phyloP scores from a whole-genome alignment of 148 eudicot species.

The Vaccinium vitisidaea region DNA sequence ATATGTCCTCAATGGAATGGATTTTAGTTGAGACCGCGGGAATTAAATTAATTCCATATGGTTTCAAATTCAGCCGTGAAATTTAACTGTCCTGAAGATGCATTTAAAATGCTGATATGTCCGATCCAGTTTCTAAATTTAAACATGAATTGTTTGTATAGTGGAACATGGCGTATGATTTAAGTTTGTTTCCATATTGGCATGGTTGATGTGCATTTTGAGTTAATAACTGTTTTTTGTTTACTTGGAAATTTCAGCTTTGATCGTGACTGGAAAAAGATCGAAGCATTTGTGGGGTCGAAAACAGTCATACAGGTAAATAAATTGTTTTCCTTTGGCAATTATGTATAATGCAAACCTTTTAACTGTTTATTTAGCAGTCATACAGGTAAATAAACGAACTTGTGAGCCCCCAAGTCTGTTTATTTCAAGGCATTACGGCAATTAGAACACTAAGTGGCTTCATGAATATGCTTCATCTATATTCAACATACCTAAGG shows the following conservation, averaged over 20 bases:
- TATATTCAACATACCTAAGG: background rate
- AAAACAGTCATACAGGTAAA: constrained; percentile 92
- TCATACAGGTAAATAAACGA: no score
- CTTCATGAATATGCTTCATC: constrained; percentile 18
- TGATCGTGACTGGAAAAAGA: constrained; percentile 99
- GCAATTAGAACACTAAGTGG: constrained; percentile 2
- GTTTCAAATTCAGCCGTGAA: background rate
- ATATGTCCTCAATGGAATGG: background rate
- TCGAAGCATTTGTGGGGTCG: constrained; percentile 93
- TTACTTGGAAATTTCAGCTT: constrained; percentile 40
- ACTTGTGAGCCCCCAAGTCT: background rate
- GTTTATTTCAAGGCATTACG: constrained; percentile 2
- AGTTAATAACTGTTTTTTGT: background rate
- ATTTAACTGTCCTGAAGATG: background rate
- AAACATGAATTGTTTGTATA: background rate
- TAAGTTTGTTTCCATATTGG: background rate
- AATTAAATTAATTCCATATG: background rate
- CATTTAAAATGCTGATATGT: background rate
- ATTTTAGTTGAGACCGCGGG: no score
- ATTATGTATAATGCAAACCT: constrained; percentile 13
- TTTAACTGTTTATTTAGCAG: background rate
- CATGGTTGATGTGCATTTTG: background rate
- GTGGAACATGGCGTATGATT: background rate
- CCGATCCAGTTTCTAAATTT: background rate
- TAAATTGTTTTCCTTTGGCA: background rate